Percentiles rank a stretch among this genome's conserved stretches.
Conservation (phyloP, 176 grass and related monocot genomes). For the Eleusine indica region DNA sequence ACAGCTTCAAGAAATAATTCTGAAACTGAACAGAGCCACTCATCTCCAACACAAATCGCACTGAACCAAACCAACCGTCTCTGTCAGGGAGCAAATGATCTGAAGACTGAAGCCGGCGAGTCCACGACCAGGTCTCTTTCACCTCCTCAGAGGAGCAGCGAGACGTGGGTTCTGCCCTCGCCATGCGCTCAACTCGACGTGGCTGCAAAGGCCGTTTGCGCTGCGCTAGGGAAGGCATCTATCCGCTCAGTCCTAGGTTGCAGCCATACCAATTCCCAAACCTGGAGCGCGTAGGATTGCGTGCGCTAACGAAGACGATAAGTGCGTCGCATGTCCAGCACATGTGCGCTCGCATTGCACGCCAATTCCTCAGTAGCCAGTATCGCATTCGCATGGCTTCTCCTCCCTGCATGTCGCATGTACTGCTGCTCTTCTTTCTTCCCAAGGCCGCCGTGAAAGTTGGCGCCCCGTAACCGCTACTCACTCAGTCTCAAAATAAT, state of each 20-base stretch:
- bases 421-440: conserved; percentile 5
- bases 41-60: background rate
- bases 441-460: conserved; percentile 12
- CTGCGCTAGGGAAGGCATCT: background rate
- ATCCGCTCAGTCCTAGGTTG: conserved; percentile 20
- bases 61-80: background rate
- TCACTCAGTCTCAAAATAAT: no score
- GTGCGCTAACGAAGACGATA: conserved; percentile 13
- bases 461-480: background rate
- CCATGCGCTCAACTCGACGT: background rate
- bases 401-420: background rate
- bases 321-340: background rate
- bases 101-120: background rate
- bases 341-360: background rate
- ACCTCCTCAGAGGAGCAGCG: background rate
- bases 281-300: conserved; percentile 3
- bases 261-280: background rate
- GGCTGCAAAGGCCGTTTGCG: background rate
- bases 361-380: background rate
- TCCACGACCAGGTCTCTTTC: conserved; percentile 4
- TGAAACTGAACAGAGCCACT: background rate
- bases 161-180: background rate
- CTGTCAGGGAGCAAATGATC: background rate
- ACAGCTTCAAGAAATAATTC: background rate
- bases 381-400: background rate